Conservation (phyloP, 306 rosid species). For the Oxytropis ochrocephala region DNA sequence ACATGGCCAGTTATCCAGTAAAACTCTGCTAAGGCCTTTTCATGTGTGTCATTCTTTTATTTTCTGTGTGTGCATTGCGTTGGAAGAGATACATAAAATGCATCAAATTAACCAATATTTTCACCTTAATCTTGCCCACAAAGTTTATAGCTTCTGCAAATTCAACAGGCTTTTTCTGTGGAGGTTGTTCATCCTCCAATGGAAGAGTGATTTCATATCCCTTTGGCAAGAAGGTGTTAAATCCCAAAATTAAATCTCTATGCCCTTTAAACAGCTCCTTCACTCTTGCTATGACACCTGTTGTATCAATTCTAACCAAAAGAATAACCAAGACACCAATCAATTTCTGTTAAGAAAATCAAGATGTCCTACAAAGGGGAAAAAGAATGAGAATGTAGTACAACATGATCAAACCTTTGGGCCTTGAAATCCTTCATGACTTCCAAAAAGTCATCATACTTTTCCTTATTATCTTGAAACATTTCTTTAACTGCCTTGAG, state of each 20-base stretch:
- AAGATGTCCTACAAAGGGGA: neutral
- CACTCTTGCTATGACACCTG: conserved; percentile 52
- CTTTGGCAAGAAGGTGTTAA: conserved; percentile 73
- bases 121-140: conserved; percentile 92
- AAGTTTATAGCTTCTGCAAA: conserved; percentile 91
- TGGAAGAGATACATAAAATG: neutral
- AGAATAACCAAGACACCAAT: conserved; percentile 7
- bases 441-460: conserved; percentile 58
- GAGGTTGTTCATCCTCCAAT: conserved; percentile 74
- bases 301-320: conserved; percentile 53
- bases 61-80: neutral
- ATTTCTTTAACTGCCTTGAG: conserved; percentile 56
- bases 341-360: neutral
- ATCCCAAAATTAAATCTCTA: conserved; percentile 53
- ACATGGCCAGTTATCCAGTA: neutral
- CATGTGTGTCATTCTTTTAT: neutral
- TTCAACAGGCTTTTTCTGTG: conserved; percentile 89
- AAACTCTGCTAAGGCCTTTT: neutral
- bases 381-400: neutral
- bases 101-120: conserved; percentile 14
- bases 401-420: conserved; percentile 42
- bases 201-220: conserved; percentile 62
- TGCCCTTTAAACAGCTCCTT: conserved; percentile 72
- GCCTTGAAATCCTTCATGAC: conserved; percentile 71
- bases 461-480: conserved; percentile 58